Evolutionary conservation across 768 basidiomycete genomes (phyloP).

Genomic region (Saitozyma sp.): DNA sequence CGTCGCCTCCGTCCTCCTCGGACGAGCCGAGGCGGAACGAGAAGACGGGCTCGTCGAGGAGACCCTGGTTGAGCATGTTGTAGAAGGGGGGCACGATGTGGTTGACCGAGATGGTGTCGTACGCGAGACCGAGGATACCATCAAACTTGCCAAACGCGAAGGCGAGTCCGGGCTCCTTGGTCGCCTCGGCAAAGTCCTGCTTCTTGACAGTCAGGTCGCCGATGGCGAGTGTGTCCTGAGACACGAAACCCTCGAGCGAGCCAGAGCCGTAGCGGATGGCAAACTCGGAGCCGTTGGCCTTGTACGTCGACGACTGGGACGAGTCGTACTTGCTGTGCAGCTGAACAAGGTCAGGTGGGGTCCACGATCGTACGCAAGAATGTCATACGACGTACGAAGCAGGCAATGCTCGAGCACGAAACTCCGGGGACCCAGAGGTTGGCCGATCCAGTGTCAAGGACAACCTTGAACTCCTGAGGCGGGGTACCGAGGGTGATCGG

Average conservation of each 20-base stretch:
- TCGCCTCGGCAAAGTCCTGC: constrained; percentile 92
- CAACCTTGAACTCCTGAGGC: constrained; percentile 89
- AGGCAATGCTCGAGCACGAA: constrained; percentile 50
- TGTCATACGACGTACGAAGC: constrained; percentile 45
- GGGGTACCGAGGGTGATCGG: constrained; percentile 82
- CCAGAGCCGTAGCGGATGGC: constrained; percentile 93
- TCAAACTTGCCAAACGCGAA: constrained; percentile 91
- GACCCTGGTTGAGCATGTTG: constrained; percentile 76
- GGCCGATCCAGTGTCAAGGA: constrained; percentile 74
- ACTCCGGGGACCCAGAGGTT: constrained; percentile 85
- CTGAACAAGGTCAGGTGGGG: constrained; percentile 19
- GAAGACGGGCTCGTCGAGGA: constrained; percentile 84
- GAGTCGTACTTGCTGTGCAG: constrained; percentile 91
- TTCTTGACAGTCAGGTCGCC: constrained; percentile 73
- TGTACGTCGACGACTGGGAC: constrained; percentile 73
- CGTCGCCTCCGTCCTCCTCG: constrained; percentile 86
- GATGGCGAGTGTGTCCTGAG: constrained; percentile 73
- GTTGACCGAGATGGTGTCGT: constrained; percentile 90
- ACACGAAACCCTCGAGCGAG: constrained; percentile 94
- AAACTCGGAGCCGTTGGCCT: constrained; percentile 83
- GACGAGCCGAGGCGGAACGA: constrained; percentile 88
- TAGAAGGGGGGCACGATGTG: constrained; percentile 91
- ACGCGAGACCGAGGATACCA: constrained; percentile 89
- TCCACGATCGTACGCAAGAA: not conserved
- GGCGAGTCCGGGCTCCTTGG: constrained; percentile 91